A percentile compares a stretch with the other conserved stretches of the same genome.
Evolutionary conservation across 306 rosid genomes (phyloP).

Genomic region (Hippophae rhamnoides): DNA sequence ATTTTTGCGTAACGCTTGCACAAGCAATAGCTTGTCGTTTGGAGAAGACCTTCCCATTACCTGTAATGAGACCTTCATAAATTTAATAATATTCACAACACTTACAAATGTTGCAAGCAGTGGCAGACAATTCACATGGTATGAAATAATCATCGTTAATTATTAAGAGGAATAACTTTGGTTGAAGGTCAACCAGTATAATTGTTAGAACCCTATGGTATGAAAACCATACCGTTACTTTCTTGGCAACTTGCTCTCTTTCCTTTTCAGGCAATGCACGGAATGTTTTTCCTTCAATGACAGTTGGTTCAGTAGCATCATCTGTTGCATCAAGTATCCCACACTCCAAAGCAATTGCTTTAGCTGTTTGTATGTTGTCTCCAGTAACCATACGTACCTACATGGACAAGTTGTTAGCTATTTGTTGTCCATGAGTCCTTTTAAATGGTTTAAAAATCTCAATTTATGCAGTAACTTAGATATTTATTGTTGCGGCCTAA

Average conservation of each 20-base stretch:
- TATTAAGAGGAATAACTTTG: constrained; percentile 5
- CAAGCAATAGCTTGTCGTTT: constrained; percentile 94
- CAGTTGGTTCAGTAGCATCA: constrained; percentile 62
- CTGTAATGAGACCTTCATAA: constrained; percentile 19
- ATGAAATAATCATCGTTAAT: too few relatives aligned
- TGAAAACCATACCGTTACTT: constrained; percentile 44
- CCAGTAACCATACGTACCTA: constrained; percentile 99
- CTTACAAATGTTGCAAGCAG: background rate
- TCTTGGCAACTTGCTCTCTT: constrained; percentile 61
- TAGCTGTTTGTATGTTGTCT: constrained; percentile 91
- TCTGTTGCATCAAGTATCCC: constrained; percentile 65
- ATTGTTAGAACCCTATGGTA: constrained; percentile 6
- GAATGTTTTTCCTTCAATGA: constrained; percentile 84
- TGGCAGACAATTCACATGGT: too few relatives aligned
- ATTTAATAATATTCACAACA: constrained; percentile 9
- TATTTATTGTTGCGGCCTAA: too few relatives aligned
- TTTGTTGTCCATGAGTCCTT: too few relatives aligned
- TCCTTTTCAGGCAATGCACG: constrained; percentile 66
- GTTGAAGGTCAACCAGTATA: constrained; percentile 18
- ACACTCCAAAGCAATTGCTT: constrained; percentile 94
- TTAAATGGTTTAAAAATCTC: too few relatives aligned
- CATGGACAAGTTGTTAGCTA: constrained; percentile 3
- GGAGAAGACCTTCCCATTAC: constrained; percentile 99
- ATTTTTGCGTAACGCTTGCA: constrained; percentile 85
- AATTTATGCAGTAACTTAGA: too few relatives aligned